These are phyloP conservation scores for Meyerozyma athensensis DNA, from an alignment of 1,139 yeast genomes.

Conservation along the genomic window DNA sequence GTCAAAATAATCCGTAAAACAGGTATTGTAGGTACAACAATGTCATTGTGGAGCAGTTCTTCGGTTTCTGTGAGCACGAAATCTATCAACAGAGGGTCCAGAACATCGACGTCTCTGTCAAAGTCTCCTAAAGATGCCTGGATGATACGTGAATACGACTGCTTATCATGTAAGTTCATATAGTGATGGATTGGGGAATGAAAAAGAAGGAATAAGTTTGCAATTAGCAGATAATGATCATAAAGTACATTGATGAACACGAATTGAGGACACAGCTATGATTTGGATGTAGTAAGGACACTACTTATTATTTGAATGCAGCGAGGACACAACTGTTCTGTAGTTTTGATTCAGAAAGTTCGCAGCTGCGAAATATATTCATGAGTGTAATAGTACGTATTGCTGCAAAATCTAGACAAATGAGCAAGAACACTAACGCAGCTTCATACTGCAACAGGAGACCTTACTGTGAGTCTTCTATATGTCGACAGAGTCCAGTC, in stretches of 20 bases:
- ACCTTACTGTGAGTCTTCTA: constrained; percentile 16
- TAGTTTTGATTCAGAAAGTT: neutral
- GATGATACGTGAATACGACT: neutral
- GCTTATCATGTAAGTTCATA: neutral
- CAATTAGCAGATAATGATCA: too few relatives aligned
- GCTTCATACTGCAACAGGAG: constrained; percentile 20
- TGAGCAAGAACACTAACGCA: constrained; percentile 6
- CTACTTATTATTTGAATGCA: too few relatives aligned
- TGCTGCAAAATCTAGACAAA: constrained; percentile 4
- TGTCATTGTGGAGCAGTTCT: neutral
- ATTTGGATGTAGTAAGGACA: too few relatives aligned
- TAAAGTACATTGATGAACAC: too few relatives aligned
- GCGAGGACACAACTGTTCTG: too few relatives aligned
- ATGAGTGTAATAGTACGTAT: constrained; percentile 18
- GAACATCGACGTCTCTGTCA: neutral
- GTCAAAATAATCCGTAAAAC: constrained; percentile 29
- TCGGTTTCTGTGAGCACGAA: neutral
- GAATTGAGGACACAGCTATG: too few relatives aligned
- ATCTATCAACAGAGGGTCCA: neutral
- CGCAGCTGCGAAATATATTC: too few relatives aligned
- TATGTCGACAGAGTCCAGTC: constrained; percentile 10
- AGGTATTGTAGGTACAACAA: constrained; percentile 19
- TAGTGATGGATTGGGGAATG: too few relatives aligned
- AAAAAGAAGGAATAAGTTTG: too few relatives aligned
- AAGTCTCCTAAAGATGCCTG: neutral